These are phyloP conservation scores for Pseudomassariella vexata DNA, from an alignment of 2,329 filamentous ascomycete genomes.

Conservation along the genomic window DNA sequence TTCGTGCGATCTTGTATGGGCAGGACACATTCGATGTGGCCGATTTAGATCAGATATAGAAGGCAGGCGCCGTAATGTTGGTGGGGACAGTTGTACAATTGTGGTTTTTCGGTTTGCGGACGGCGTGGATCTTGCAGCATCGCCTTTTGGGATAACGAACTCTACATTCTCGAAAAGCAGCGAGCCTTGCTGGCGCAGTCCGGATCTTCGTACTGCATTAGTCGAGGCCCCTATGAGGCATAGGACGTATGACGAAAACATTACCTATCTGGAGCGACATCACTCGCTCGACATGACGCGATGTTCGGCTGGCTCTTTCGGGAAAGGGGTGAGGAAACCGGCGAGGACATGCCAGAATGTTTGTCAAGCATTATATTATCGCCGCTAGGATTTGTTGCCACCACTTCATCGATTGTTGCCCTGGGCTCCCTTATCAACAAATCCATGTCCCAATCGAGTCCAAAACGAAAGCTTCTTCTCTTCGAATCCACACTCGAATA, in stretches of 20 bases:
- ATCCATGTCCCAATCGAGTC: conserved; percentile 1
- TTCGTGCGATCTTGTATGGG: conserved; percentile 4
- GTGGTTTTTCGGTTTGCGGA: conserved; percentile 19
- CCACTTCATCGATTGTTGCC: too few species aligned
- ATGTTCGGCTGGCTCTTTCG: too few species aligned
- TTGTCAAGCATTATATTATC: too few species aligned
- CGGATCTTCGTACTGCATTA: too few species aligned
- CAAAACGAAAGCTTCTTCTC: conserved; percentile 5
- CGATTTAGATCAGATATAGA: conserved; percentile 1
- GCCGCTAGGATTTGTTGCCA: too few species aligned
- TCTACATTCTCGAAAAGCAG: conserved; percentile 20
- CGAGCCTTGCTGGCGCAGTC: conserved; percentile 5
- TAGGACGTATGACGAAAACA: too few species aligned
- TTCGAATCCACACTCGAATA: conserved; percentile 5
- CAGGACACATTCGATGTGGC: neutral
- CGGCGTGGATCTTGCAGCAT: conserved; percentile 8
- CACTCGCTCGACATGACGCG: too few species aligned
- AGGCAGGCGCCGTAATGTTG: conserved; percentile 1
- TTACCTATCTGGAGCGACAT: too few species aligned
- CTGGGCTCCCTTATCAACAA: neutral
- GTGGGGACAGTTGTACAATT: conserved; percentile 16
- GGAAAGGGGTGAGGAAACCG: too few species aligned
- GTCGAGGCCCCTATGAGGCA: too few species aligned
- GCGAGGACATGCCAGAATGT: too few species aligned
- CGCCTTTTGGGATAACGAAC: conserved; percentile 14